phyloP scores from a whole-genome alignment of 1,284 basidiomycete genomes.

The Irpex lacteus region DNA sequence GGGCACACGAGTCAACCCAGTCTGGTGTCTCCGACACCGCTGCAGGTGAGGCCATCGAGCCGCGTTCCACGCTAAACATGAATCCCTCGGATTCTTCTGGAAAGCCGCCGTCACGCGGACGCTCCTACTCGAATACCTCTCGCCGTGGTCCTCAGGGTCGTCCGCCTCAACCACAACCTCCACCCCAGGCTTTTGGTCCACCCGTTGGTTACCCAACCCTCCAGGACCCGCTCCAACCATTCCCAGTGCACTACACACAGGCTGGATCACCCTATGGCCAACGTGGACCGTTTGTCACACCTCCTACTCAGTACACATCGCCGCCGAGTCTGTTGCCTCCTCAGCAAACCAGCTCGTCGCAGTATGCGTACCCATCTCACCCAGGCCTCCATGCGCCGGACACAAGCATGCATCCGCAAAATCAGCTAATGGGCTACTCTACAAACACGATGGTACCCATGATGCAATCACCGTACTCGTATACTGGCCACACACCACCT shows the following conservation, averaged over 20 bases:
- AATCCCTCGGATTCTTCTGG: conserved; percentile 20
- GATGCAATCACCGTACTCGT: conserved; percentile 27
- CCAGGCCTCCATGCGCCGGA: conserved; percentile 31
- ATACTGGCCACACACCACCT: conserved; percentile 27
- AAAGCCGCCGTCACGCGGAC: conserved; percentile 20
- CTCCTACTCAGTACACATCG: conserved; percentile 41
- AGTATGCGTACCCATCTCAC: conserved; percentile 36
- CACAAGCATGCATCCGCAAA: conserved; percentile 28
- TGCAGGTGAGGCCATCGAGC: conserved; percentile 18
- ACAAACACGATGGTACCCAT: conserved; percentile 28
- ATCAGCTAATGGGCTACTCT: conserved; percentile 27
- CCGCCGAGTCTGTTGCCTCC: conserved; percentile 36
- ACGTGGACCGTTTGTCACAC: conserved; percentile 33
- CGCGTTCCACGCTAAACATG: conserved; percentile 22
- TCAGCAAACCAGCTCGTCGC: conserved; percentile 29
- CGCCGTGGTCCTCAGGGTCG: conserved; percentile 16
- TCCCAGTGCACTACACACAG: conserved; percentile 21
- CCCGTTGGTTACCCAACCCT: conserved; percentile 16
- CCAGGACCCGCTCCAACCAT: conserved; percentile 14
- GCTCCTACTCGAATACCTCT: conserved; percentile 23
- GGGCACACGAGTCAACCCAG: conserved; percentile 19
- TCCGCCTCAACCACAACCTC: conserved; percentile 14
- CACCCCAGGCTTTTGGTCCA: conserved; percentile 20
- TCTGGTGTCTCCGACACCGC: conserved; percentile 3
- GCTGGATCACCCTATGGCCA: conserved; percentile 31